phyloP scores from a whole-genome alignment of 1,284 basidiomycete genomes.

The Somion occarium region DNA sequence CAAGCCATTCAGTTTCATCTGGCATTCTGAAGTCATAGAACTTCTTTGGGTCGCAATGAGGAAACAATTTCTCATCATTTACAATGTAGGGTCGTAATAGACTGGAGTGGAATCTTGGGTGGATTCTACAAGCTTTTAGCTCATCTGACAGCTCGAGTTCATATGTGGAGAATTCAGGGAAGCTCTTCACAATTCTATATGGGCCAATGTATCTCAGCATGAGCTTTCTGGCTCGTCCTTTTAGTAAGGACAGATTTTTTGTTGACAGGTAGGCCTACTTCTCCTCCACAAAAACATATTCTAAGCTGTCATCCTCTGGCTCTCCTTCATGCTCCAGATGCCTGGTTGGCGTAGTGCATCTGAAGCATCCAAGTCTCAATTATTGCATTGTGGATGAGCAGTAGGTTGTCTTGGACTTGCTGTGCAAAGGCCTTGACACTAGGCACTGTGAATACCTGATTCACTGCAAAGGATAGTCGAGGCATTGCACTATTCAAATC shows the following conservation, averaged over 20 bases:
- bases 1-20: conserved; percentile 15
- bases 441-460: conserved; percentile 13
- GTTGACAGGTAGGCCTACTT: conserved; percentile 30
- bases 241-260: conserved; percentile 29
- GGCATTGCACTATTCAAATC: conserved; percentile 28
- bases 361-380: conserved; percentile 19
- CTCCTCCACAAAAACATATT: conserved; percentile 12
- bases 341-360: conserved; percentile 24
- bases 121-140: conserved; percentile 18
- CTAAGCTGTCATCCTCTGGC: background rate
- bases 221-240: too few relatives aligned
- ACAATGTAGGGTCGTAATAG: conserved; percentile 15
- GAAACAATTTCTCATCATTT: conserved; percentile 19
- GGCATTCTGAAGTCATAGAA: conserved; percentile 21
- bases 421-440: conserved; percentile 20
- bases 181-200: conserved; percentile 18
- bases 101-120: conserved; percentile 21
- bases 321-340: too few relatives aligned
- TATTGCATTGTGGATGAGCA: conserved; percentile 24
- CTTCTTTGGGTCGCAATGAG: conserved; percentile 11
- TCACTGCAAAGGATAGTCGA: conserved; percentile 16
- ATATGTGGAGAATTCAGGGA: conserved; percentile 18
- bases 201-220: conserved; percentile 31
- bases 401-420: conserved; percentile 7
- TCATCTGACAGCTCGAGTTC: conserved; percentile 23